A percentile compares a stretch with the other conserved stretches of the same genome.
Conservation (phyloP, 202 grass and related monocot genomes). For the Carex sylvatica region DNA sequence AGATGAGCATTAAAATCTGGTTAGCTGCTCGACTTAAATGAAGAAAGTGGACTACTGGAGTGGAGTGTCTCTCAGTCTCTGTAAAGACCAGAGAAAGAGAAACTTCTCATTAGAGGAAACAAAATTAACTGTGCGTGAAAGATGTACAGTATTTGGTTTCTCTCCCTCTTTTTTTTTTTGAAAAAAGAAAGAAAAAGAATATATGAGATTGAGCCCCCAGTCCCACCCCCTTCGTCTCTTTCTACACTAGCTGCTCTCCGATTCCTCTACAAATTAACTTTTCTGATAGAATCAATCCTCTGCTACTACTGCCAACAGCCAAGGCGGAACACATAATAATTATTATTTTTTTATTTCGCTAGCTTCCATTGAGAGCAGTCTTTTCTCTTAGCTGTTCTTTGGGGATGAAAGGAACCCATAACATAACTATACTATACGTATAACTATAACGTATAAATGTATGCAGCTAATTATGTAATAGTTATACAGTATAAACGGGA, state of each 20-base stretch:
- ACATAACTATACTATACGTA: not conserved
- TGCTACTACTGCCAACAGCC: not conserved
- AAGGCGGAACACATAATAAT: too few relatives aligned
- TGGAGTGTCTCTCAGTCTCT: constrained; percentile 12
- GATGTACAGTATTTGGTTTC: constrained; percentile 12
- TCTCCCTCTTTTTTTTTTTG: too few relatives aligned
- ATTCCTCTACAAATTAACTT: constrained; percentile 22
- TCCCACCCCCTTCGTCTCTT: not conserved
- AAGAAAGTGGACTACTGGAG: not conserved
- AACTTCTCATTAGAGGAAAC: constrained; percentile 7
- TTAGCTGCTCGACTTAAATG: not conserved
- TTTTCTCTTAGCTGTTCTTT: not conserved
- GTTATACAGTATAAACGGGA: not conserved
- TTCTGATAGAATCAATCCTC: constrained; percentile 22
- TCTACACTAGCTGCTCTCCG: not conserved
- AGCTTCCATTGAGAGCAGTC: too few relatives aligned
- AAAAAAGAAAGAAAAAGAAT: not conserved
- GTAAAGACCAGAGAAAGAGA: constrained; percentile 6
- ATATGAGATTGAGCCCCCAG: not conserved
- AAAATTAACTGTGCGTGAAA: constrained; percentile 7
- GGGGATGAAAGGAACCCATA: not conserved
- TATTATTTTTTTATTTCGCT: too few relatives aligned
- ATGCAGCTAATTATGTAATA: not conserved
- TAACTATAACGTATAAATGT: not conserved
- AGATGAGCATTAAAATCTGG: constrained; percentile 2